Base-by-base conservation (phyloP, 257 asterid species). In the Asclepias syriaca region DNA sequence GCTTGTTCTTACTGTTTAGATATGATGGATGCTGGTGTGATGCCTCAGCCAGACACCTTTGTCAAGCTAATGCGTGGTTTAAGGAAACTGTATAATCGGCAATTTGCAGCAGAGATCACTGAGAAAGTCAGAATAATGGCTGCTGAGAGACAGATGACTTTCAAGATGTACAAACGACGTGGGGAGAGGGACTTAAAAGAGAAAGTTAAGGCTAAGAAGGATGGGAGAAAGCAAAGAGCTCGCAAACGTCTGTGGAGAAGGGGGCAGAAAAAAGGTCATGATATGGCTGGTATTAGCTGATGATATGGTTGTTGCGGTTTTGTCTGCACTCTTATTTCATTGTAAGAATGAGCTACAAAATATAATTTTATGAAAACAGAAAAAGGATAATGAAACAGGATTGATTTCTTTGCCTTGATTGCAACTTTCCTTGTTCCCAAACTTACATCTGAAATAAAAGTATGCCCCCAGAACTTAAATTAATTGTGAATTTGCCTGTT, bases 11-110 rank as follows among this genome's bases (percentile, higher is more conserved):
- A 88, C 74, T 89, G 95, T 81, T 51, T 91, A 79, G 96, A 91
- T 68, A 93, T 93, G 98, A 82, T 93, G 96, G 96, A 93, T 73
- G 82, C 82, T 74, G 95, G 96, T 49, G 40, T 89, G 78, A 91
- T 93, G 98, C 98, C 98, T 78, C 97, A 93, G 82, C 98, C 98
- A 0, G 97, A 91, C 78, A 93, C 98, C 14, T 93, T 89, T 81
- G 90, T 97, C 1, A 93, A 84, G 86, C 96, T 91, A 29, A 91
- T 93, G 88, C 73, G 79, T 55, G 97, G 97, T 80, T 66, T 93
- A 14, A 85, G 75, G 75, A 91, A 93, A 86, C 81, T 93, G 76
- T 91, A 89, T 74, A 93, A 93, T 58, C 80, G 97, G 80, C 77
- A 85, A 77, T 80, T 93, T 65, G 96, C 96, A 0, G 98, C 85